Conservation (phyloP, 106 monocot genomes). For the Dendrobium huoshanense region DNA sequence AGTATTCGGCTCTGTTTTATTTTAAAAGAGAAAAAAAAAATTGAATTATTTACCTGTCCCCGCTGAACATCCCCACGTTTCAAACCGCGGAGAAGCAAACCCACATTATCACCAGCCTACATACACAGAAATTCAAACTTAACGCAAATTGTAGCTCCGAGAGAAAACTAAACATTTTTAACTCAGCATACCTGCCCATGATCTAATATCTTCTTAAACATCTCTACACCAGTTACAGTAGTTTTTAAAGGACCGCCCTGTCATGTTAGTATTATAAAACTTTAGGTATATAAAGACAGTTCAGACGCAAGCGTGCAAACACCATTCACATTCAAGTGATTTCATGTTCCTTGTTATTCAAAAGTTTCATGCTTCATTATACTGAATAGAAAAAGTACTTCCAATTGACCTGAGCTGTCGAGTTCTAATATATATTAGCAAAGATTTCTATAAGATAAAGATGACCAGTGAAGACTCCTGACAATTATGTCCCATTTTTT, state of each 20-base stretch:
- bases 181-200: constrained; percentile 16
- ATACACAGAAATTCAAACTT: constrained; percentile 5
- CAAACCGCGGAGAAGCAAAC: constrained; percentile 90
- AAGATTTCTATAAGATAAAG: neutral
- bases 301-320: neutral
- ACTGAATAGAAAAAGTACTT: neutral
- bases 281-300: neutral
- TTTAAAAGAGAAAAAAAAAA: neutral
- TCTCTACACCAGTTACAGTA: constrained; percentile 29
- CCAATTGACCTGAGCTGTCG: neutral
- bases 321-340: neutral
- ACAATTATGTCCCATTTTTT: neutral
- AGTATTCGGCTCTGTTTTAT: neutral
- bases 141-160: neutral
- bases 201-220: constrained; percentile 32
- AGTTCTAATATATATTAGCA: neutral
- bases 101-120: constrained; percentile 93
- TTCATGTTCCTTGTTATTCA: neutral
- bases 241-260: constrained; percentile 29
- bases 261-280: neutral
- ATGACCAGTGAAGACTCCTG: neutral
- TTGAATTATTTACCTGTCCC: constrained; percentile 58
- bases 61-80: constrained; percentile 96
- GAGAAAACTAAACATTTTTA: neutral
- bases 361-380: neutral